Conservation (phyloP, 345 rosid species). For the Balakata baccata region DNA sequence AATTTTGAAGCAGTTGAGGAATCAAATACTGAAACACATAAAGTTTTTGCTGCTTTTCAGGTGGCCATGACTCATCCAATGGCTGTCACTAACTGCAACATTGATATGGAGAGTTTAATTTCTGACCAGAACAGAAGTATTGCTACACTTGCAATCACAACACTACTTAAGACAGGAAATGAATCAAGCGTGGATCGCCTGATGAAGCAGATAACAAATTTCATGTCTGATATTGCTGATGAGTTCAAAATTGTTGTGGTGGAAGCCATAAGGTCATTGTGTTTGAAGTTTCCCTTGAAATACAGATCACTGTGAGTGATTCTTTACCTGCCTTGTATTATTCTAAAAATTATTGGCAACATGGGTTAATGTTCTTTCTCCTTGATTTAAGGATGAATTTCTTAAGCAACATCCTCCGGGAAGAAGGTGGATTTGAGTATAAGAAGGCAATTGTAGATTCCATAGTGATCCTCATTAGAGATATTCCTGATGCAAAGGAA, state of each 20-base stretch:
- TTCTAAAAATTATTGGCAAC: not conserved
- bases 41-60: constrained; percentile 35
- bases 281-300: constrained; percentile 92
- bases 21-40: not conserved
- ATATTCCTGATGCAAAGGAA: constrained; percentile 98
- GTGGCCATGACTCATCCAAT: constrained; percentile 99
- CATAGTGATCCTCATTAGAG: constrained; percentile 91
- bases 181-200: constrained; percentile 94
- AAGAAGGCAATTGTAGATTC: constrained; percentile 97
- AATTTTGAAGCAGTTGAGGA: not conserved
- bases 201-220: constrained; percentile 97
- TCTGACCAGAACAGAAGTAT: constrained; percentile 97
- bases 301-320: constrained; percentile 83
- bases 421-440: constrained; percentile 99
- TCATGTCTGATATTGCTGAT: constrained; percentile 98
- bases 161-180: constrained; percentile 93
- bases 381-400: constrained; percentile 82
- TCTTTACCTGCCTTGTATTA: not conserved
- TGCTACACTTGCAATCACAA: constrained; percentile 96
- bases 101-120: constrained; percentile 97
- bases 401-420: constrained; percentile 93
- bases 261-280: constrained; percentile 88
- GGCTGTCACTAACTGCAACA: constrained; percentile 98
- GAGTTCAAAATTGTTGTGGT: constrained; percentile 98
- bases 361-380: not conserved